These are phyloP conservation scores for Blastomyces silverae DNA, from an alignment of 2,329 filamentous ascomycete species.

Conservation along the genomic window DNA sequence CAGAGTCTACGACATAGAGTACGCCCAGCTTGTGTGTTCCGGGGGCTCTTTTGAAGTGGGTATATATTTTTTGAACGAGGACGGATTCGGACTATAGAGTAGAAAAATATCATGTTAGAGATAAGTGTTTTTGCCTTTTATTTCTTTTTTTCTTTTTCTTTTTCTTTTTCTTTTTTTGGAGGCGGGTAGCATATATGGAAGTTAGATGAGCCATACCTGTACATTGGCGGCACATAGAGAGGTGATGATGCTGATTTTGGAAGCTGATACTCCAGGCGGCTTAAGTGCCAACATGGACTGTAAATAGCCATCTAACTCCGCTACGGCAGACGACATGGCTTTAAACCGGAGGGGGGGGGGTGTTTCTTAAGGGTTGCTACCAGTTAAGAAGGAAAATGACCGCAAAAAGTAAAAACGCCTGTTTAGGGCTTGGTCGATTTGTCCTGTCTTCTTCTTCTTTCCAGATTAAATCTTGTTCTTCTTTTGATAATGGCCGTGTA, in stretches of 20 bases:
- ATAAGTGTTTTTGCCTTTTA: background rate
- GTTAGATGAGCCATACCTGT: slow-evolving; percentile 58
- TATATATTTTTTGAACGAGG: slow-evolving; percentile 92
- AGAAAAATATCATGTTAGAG: slow-evolving; percentile 26
- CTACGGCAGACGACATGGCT: slow-evolving; percentile 73
- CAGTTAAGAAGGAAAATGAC: slow-evolving; percentile 14
- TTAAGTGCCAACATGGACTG: slow-evolving; percentile 88
- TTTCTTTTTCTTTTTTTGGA: no score
- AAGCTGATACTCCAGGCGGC: slow-evolving; percentile 87
- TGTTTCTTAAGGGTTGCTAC: slow-evolving; percentile 14
- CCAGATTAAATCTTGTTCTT: background rate
- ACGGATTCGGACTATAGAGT: slow-evolving; percentile 74
- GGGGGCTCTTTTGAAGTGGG: slow-evolving; percentile 92
- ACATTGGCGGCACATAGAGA: slow-evolving; percentile 81
- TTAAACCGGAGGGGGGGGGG: slow-evolving; percentile 2
- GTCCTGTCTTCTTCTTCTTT: background rate
- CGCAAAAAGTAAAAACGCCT: background rate
- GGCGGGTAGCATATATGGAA: background rate
- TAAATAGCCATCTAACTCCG: slow-evolving; percentile 82
- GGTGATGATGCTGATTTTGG: slow-evolving; percentile 83
- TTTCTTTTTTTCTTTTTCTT: no score
- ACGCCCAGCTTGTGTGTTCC: slow-evolving; percentile 96
- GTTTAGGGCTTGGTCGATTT: background rate
- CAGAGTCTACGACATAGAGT: slow-evolving; percentile 99
- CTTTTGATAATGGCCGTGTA: background rate